Base-by-base conservation (phyloP, 805 yeast genomes). In the Tetrapisispora pingtungensis region DNA sequence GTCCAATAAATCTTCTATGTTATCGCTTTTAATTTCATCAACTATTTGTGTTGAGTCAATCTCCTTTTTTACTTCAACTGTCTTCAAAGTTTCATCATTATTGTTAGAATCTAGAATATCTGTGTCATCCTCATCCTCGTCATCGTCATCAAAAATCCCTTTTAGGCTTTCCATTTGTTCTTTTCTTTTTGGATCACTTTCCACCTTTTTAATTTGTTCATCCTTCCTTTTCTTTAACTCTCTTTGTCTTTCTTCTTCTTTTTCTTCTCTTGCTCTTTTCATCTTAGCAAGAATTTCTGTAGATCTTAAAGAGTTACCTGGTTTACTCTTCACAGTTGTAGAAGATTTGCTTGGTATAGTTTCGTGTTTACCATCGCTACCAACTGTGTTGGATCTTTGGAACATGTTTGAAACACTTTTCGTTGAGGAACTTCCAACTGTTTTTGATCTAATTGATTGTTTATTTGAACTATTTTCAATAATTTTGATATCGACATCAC, bases 251-350 rank as follows among this genome's bases (percentile, higher is more conserved):
- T 49, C 47, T 14, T 46, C 45, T 36, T 62, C 66, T 42, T 58
- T 59, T 13, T 48, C 53, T 41, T 61, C 64, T 46, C 65, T 53
- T 20, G 52, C 58, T 32, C 54, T 50, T 36, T 59, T 53, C 66
- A 61, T 62, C 43, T 52, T 57, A 1, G 58, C 64, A 26, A 59
- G 50, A 10, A 62, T 48, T 10, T 52, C 62, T 3, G 65, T 62
- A 1, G 66, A 61, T 44, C 55, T 55, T 22, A 62, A 49, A 1
- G 60, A 60, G 32, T 44, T 49, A 14, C 46, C 49, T 28, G 54
- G 52, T 41, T 47, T 48, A 22, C 50, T 40, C 22, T 47, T 41
- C 10, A 41, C 13, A 7, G n/a, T 31, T 10, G 31, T 33, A 1
- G 32, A 32, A 2, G 18, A 12, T 7, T 18, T 22, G 7, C n/a